These are phyloP conservation scores for Plantago coronopus DNA, from an alignment of 305 asterid species.

Conservation along the genomic window DNA sequence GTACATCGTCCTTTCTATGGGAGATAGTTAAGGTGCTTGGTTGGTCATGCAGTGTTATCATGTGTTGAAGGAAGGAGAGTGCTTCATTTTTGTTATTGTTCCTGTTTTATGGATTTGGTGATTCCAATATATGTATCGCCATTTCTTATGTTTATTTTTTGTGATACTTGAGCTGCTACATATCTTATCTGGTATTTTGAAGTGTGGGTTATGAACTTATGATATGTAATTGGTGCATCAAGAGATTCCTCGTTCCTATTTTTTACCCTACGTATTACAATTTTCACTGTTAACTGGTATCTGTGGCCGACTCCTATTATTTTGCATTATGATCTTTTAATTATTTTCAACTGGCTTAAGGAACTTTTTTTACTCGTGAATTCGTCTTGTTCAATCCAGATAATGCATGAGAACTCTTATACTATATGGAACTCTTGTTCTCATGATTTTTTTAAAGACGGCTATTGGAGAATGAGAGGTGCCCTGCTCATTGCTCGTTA, in stretches of 20 bases:
- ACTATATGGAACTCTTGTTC: too few species aligned
- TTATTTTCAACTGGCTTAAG: not conserved
- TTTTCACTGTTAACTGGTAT: not conserved
- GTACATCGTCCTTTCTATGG: conserved; percentile 19
- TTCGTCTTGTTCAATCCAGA: too few species aligned
- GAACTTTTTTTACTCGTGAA: not conserved
- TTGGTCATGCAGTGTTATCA: not conserved
- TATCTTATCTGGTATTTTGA: not conserved
- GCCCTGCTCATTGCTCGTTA: too few species aligned
- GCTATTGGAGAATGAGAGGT: too few species aligned
- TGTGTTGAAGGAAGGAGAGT: not conserved
- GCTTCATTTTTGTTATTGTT: not conserved
- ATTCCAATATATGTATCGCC: not conserved
- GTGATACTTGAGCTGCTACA: not conserved
- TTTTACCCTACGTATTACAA: not conserved
- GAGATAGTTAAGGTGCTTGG: not conserved
- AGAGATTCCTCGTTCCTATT: not conserved
- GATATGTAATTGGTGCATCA: not conserved
- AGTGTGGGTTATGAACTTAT: too few species aligned
- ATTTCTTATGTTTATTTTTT: not conserved
- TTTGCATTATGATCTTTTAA: not conserved
- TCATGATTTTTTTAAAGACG: not conserved
- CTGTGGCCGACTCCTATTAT: not conserved
- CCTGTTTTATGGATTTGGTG: not conserved
- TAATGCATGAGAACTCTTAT: too few species aligned